Evolutionary conservation across 345 rosid genomes (phyloP).

Genomic region (Murraya koenigii): DNA sequence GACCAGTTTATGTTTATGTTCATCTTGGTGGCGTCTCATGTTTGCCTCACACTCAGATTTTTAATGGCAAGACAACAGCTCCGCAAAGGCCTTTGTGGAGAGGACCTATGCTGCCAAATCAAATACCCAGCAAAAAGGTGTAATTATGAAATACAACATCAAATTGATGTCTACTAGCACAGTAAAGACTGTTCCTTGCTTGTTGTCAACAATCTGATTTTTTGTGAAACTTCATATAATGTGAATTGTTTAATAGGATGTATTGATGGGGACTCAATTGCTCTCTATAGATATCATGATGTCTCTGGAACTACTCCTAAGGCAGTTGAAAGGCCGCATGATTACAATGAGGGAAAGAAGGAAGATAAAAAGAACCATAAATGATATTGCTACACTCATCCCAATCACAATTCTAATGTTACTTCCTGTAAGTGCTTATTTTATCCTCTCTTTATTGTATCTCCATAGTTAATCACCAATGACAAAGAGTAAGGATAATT

Average conservation of each 20-base stretch:
- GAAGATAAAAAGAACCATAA: slow-evolving; percentile 44
- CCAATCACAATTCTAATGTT: slow-evolving; percentile 63
- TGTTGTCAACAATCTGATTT: slow-evolving; percentile 1
- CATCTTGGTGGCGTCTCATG: too few relatives aligned
- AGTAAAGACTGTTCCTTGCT: slow-evolving; percentile 28
- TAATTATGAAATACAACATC: slow-evolving; percentile 40
- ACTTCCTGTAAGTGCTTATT: slow-evolving; percentile 48
- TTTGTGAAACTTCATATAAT: neutral
- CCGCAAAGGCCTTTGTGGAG: slow-evolving; percentile 15
- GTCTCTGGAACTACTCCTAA: slow-evolving; percentile 41
- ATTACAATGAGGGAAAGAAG: slow-evolving; percentile 40
- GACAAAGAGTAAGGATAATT: too few relatives aligned
- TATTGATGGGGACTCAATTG: slow-evolving; percentile 62
- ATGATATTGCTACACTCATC: slow-evolving; percentile 47
- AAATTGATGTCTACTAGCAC: slow-evolving; percentile 32
- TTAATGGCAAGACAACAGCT: slow-evolving; percentile 21
- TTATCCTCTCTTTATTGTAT: neutral
- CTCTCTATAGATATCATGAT: slow-evolving; percentile 42
- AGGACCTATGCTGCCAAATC: slow-evolving; percentile 14
- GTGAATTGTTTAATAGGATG: slow-evolving; percentile 33
- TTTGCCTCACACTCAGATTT: neutral
- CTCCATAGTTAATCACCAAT: neutral
- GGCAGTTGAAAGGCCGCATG: slow-evolving; percentile 40
- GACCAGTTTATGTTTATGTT: neutral
- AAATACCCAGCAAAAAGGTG: slow-evolving; percentile 19